phyloP scores from a whole-genome alignment of 257 asterid species.

The Thymus mandschuricus region DNA sequence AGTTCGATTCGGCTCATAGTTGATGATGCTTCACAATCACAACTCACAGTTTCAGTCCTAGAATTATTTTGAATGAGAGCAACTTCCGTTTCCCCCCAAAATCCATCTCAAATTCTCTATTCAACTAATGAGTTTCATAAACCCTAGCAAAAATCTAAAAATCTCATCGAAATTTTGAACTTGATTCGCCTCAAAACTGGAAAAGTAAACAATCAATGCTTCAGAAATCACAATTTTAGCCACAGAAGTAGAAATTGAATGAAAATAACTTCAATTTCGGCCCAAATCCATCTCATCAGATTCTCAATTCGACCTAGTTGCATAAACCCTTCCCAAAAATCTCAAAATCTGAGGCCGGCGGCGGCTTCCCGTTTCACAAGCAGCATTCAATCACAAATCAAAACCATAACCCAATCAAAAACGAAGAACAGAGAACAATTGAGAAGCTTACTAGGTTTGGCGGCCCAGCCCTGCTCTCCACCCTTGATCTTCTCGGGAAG shows the following conservation, averaged over 20 bases:
- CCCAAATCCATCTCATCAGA: background rate
- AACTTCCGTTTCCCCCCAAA: conserved; percentile 5
- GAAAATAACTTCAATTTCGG: background rate
- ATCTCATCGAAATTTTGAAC: background rate
- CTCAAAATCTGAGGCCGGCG: conserved; percentile 3
- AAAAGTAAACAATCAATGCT: background rate
- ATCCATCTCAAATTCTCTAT: background rate
- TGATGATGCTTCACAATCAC: conserved; percentile 1
- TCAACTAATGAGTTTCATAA: conserved; percentile 7
- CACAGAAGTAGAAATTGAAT: background rate
- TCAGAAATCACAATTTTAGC: background rate
- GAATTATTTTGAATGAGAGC: background rate
- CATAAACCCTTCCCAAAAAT: conserved; percentile 13
- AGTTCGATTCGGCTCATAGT: background rate
- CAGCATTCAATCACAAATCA: background rate
- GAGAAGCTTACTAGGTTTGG: conserved; percentile 80
- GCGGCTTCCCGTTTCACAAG: conserved; percentile 14
- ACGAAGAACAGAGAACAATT: background rate
- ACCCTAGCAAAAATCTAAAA: conserved; percentile 14
- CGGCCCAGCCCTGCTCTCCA: conserved; percentile 98
- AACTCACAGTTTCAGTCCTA: background rate
- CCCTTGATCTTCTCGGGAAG: conserved; percentile 93
- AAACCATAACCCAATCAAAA: background rate
- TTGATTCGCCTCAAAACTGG: no score
- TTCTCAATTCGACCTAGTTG: background rate